A percentile compares a stretch with the other conserved stretches of the same genome.
Evolutionary conservation across 2,329 filamentous ascomycete species (phyloP).

Genomic region (Neonectria neomacrospora): DNA sequence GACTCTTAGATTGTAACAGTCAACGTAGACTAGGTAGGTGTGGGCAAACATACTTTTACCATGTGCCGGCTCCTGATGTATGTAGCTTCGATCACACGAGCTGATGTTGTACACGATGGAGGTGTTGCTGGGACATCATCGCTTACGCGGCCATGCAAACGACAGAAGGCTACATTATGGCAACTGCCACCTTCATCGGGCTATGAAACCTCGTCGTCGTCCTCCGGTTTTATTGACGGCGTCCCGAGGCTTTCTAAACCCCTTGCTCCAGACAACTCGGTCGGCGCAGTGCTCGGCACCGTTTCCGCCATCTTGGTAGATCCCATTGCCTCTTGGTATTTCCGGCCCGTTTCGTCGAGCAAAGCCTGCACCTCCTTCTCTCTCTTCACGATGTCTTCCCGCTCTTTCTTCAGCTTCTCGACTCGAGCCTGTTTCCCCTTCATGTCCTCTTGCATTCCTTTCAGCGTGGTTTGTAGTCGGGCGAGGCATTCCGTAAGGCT

Average conservation of each 20-base stretch:
- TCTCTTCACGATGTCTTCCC: conserved; percentile 71
- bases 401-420: conserved; percentile 75
- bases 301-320: conserved; percentile 39
- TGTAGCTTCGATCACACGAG: not conserved
- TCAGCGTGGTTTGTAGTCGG: conserved; percentile 69
- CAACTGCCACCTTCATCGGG: not conserved
- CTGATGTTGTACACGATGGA: not conserved
- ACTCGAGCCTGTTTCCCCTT: conserved; percentile 70
- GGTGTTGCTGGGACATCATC: not conserved
- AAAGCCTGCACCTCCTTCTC: conserved; percentile 84
- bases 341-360: conserved; percentile 82
- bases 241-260: conserved; percentile 52
- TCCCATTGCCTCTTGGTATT: conserved; percentile 60
- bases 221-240: conserved; percentile 39
- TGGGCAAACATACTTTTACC: too few species aligned
- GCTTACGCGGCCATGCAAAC: not conserved
- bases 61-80: too few species aligned
- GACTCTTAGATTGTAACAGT: too few species aligned
- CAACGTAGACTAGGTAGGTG: too few species aligned
- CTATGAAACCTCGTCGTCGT: conserved; percentile 33
- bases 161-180: not conserved
- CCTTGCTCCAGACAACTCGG: conserved; percentile 46
- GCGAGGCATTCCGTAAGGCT: conserved; percentile 75
- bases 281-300: conserved; percentile 25
- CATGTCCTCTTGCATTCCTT: conserved; percentile 71